Evolutionary conservation across 2,329 filamentous ascomycete genomes (phyloP).

Genomic region (Plenodomus lindquistii): DNA sequence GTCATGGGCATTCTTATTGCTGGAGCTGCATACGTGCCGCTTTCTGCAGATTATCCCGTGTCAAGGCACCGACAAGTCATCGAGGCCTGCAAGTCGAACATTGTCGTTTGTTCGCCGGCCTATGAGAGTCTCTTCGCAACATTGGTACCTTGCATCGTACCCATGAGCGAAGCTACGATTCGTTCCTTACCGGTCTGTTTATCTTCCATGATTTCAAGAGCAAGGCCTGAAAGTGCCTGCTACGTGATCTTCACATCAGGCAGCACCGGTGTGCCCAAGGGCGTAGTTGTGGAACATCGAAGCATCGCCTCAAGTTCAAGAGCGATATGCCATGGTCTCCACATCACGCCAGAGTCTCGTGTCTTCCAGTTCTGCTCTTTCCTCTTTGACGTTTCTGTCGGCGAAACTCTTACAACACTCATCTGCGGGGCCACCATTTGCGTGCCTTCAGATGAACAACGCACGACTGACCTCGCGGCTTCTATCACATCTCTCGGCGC

Average conservation of each 20-base stretch:
- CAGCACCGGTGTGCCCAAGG: slow-evolving; percentile 39
- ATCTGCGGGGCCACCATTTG: slow-evolving; percentile 39
- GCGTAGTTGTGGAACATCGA: slow-evolving; percentile 36
- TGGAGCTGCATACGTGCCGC: slow-evolving; percentile 38
- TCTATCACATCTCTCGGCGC: slow-evolving; percentile 33
- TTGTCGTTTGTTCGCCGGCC: slow-evolving; percentile 33
- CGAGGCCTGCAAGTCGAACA: slow-evolving; percentile 28
- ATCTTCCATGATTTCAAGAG: slow-evolving; percentile 11
- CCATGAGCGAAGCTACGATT: slow-evolving; percentile 21
- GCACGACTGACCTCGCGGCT: slow-evolving; percentile 50
- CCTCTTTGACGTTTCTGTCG: slow-evolving; percentile 40
- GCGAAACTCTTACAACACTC: slow-evolving; percentile 40
- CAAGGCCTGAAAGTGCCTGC: slow-evolving; percentile 24
- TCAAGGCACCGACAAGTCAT: slow-evolving; percentile 34
- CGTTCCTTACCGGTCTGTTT: slow-evolving; percentile 14
- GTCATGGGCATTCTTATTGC: slow-evolving; percentile 44
- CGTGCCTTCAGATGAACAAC: slow-evolving; percentile 45
- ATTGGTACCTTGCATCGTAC: slow-evolving; percentile 21
- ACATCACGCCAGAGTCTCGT: slow-evolving; percentile 31
- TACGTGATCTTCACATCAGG: slow-evolving; percentile 42
- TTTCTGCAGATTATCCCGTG: slow-evolving; percentile 33
- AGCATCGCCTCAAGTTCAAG: slow-evolving; percentile 33
- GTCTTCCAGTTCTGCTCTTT: slow-evolving; percentile 44
- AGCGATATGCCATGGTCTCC: slow-evolving; percentile 31
- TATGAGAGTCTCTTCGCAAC: slow-evolving; percentile 24